Conservation (phyloP, 768 basidiomycete species). For the Gloeophyllum trabeum region DNA sequence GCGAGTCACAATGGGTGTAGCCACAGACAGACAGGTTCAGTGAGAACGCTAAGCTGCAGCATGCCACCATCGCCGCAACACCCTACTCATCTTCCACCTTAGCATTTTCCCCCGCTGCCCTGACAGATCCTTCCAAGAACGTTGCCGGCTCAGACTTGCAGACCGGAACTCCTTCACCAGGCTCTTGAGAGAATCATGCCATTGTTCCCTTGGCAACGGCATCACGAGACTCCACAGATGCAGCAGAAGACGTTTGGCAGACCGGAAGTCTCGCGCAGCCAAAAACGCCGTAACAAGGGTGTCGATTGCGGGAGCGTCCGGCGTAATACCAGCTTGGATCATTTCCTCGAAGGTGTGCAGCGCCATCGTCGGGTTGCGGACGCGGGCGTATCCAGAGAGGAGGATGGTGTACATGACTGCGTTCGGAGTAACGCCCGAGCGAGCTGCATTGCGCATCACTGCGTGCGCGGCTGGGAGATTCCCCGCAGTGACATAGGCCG, state of each 20-base stretch:
- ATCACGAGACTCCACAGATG: conserved; percentile 54
- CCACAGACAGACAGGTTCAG: no score
- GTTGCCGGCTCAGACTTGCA: conserved; percentile 14
- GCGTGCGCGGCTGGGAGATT: conserved; percentile 44
- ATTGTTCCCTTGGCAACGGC: conserved; percentile 44
- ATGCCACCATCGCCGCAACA: not conserved
- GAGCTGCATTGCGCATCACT: conserved; percentile 39
- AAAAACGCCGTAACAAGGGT: conserved; percentile 62
- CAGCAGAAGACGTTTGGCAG: conserved; percentile 43
- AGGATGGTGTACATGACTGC: conserved; percentile 70
- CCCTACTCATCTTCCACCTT: not conserved
- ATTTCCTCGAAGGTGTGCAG: conserved; percentile 48
- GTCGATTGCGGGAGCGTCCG: conserved; percentile 64
- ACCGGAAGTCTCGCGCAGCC: conserved; percentile 35
- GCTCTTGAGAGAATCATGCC: conserved; percentile 28
- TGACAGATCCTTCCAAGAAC: not conserved
- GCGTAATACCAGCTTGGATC: conserved; percentile 46
- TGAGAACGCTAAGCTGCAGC: no score
- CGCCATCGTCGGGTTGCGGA: conserved; percentile 41
- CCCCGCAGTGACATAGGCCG: conserved; percentile 54
- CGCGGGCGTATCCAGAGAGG: conserved; percentile 59
- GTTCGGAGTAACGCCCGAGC: conserved; percentile 42
- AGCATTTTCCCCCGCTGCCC: not conserved
- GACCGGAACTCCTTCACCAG: conserved; percentile 38
- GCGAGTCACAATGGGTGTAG: no score